These are phyloP conservation scores for Adansonia grandidieri DNA, from an alignment of 441 rosid species.

Conservation along the genomic window DNA sequence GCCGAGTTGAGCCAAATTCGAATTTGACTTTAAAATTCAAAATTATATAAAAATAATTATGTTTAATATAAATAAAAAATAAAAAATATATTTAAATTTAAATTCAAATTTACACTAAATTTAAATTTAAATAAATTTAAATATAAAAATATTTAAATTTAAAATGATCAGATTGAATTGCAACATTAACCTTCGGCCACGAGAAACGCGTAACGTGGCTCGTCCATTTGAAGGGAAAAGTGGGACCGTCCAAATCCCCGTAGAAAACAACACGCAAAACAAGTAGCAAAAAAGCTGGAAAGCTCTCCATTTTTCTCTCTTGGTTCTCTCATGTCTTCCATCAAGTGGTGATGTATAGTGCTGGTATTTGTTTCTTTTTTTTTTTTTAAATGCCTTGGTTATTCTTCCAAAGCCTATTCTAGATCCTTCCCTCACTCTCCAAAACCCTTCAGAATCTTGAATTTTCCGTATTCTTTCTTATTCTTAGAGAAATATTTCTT, in stretches of 20 bases:
- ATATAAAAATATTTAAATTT: no score
- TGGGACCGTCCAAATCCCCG: conserved; percentile 14
- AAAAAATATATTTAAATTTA: no score
- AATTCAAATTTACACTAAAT: no score
- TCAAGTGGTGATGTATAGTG: not conserved
- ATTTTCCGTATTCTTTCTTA: conserved; percentile 20
- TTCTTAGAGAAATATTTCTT: not conserved
- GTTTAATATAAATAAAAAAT: no score
- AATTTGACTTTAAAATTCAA: no score
- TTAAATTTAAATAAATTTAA: no score
- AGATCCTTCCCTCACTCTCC: conserved; percentile 25
- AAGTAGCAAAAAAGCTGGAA: conserved; percentile 12
- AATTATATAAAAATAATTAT: no score
- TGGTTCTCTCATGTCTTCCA: conserved; percentile 15
- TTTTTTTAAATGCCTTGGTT: not conserved
- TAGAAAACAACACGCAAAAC: conserved; percentile 2
- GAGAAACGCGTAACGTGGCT: no score
- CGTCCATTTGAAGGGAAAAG: not conserved
- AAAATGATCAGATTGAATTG: no score
- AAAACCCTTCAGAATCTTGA: not conserved
- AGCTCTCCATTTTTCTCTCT: conserved; percentile 22
- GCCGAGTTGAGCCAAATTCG: no score
- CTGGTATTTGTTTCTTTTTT: not conserved
- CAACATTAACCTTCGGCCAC: no score
- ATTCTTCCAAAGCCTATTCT: conserved; percentile 24